Base-by-base conservation (phyloP, 2,329 filamentous ascomycete genomes). In the Diaporthe ampelina region DNA sequence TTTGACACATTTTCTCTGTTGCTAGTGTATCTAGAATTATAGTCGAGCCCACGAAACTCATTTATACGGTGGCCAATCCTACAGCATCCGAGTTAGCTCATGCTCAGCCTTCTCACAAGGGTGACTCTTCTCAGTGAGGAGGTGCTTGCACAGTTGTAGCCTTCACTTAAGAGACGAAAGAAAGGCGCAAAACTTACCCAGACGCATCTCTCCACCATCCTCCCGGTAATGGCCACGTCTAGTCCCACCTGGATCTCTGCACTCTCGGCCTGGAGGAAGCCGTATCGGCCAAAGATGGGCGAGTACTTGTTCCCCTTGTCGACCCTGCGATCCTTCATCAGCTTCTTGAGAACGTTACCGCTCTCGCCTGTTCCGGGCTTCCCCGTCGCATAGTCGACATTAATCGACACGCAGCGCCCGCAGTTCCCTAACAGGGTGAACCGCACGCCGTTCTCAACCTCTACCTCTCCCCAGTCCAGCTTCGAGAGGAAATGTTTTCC, bases 271-370 rank as follows among this genome's bases (percentile, higher is more conserved):
- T 77, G 59, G 11, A 93, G 81, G 80, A 94, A 94, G 0, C 88
- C 92, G 82, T 95, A 95, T 58, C 93, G 86, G 13, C 93, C 93
- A 85, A 95, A 95, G 11, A 94, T 86, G 17, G 93, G 93, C 74
- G 88, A 89, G 81, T 90, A 94, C 80, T 90, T 93, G 45, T 85
- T 85, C 0, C 93, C 93, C n/a, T 81, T 76, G 79, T 95, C 93
- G 9, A 95, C 92, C 73, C 93, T 87, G 26, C 94, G 87, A 81
- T 95, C 92, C 69, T 86, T 88, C 88, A 91, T 91, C 78, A 95
- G 83, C 78, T 91, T 91, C 85, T 94, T 94, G 76, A 94, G 84
- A 21, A 94, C 87, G 52, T 83, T 85, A n/a, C 91, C 92, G 48
- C 84, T 81, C 78, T 91, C 89, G 2, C 90, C 90, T 1, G 84